Evolutionary conservation across 2,329 filamentous ascomycete genomes (phyloP), one percentile per base, ranked within the genome.

Genomic region (Blumeria graminis): DNA sequence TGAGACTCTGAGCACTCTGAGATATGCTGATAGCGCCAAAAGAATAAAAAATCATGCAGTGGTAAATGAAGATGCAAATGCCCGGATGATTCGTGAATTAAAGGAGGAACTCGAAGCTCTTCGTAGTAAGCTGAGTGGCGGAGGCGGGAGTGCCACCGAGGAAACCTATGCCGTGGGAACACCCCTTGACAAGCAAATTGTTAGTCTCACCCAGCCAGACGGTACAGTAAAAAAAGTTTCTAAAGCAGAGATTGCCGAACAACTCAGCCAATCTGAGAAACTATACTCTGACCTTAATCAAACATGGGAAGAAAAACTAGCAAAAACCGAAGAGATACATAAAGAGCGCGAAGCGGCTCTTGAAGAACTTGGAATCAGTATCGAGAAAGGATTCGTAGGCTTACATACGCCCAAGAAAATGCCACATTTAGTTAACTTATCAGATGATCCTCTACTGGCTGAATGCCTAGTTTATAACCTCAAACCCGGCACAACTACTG

Each of bases 31-130:
- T 67, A 95, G 88, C 7, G 92, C 92, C 32, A 98, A 98, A 72
- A 82, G 92, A 64, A 98, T 98, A 76, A 96, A 96, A 86, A 98
- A 98, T 71, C 92, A 98, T 69, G 92, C 92, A 57, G 92, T 98
- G 55, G 85, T 98, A 69, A 98, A 98, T 72, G 92, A 98, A 69
- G 92, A 98, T 70, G 90, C 92, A 51, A 98, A 98, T 67, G 92
- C 92, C 58, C 84, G 92, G 63, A 98, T 98, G 92, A 96, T 98
- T 61, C 78, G 92, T 68, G 92, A 98, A 67, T 74, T 98, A 60
- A 98, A 98, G 68, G 92, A 98, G 68, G 92, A 98, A 66, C 70
- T 98, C 57, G 79, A 86, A 1, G 75, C 94, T 59, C 73, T 98
- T 57, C 78, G 92, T 63, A 82, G 86, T 63, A 96, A 98, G 67